Evolutionary conservation across 768 basidiomycete genomes (phyloP).

Genomic region (Austroboletus eburneus): DNA sequence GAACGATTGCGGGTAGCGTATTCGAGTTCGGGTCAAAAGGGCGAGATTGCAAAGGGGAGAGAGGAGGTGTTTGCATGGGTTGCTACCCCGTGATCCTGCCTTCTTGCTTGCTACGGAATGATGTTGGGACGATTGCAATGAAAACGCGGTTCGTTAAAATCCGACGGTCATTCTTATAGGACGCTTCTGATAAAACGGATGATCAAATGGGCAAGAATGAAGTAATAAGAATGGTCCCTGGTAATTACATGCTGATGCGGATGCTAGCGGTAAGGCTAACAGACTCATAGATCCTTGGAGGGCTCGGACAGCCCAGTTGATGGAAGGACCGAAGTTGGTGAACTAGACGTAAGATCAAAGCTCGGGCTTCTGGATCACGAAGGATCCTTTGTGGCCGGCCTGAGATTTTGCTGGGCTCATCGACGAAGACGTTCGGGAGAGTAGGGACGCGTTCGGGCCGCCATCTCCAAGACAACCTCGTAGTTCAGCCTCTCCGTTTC

Average conservation of each 20-base stretch:
- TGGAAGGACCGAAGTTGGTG: background rate
- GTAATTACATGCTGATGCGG: no score
- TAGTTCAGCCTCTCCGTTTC: no score
- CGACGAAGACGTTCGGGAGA: background rate
- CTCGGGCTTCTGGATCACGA: slow-evolving; percentile 2
- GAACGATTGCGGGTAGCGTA: slow-evolving; percentile 66
- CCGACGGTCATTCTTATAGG: no score
- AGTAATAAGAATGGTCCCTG: no score
- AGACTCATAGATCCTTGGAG: background rate
- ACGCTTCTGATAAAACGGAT: no score
- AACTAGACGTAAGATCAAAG: background rate
- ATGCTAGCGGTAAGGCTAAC: no score
- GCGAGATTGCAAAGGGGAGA: slow-evolving; percentile 37
- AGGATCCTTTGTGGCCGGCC: slow-evolving; percentile 12
- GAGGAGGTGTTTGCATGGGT: slow-evolving; percentile 47
- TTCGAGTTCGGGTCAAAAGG: slow-evolving; percentile 37
- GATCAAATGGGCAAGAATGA: no score
- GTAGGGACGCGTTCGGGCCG: background rate
- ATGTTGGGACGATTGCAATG: background rate
- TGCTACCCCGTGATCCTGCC: slow-evolving; percentile 16
- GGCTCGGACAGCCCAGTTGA: background rate
- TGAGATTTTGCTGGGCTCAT: slow-evolving; percentile 1
- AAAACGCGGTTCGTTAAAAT: background rate
- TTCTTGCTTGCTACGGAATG: background rate
- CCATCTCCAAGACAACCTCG: slow-evolving; percentile 5